Evolutionary conservation across 2,329 filamentous ascomycete species (phyloP).

Genomic region (Orbilia brochopaga): DNA sequence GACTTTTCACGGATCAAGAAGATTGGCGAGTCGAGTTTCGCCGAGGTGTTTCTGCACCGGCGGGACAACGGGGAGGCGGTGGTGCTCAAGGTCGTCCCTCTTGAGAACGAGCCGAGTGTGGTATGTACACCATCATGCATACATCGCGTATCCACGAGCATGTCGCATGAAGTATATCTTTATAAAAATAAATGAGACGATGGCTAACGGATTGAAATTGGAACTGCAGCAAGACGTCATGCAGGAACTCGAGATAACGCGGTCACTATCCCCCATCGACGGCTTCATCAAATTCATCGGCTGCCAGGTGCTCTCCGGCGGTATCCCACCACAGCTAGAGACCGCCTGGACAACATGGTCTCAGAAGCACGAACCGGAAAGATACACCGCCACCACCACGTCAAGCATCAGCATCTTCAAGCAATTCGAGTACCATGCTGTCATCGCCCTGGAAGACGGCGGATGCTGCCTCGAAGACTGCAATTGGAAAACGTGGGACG

Average conservation of each 20-base stretch:
- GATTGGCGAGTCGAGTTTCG: conserved; percentile 44
- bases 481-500: conserved; percentile 35
- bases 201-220: not conserved
- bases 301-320: conserved; percentile 32
- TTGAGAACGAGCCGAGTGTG: conserved; percentile 20
- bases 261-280: conserved; percentile 25
- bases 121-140: conserved; percentile 10
- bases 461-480: conserved; percentile 32
- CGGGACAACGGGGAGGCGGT: conserved; percentile 25
- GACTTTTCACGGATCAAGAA: conserved; percentile 42
- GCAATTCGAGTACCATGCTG: conserved; percentile 20
- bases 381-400: no score
- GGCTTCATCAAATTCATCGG: conserved; percentile 40
- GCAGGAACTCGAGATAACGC: conserved; percentile 34
- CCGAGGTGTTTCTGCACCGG: conserved; percentile 40
- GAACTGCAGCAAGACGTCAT: conserved; percentile 25
- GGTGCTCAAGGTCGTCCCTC: conserved; percentile 28
- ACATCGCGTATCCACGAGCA: not conserved
- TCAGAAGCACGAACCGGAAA: conserved; percentile 5
- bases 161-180: no score
- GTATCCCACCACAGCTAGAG: conserved; percentile 21
- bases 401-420: conserved; percentile 4
- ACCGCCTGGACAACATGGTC: conserved; percentile 27
- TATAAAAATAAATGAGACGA: no score
- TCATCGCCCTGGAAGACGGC: conserved; percentile 44